Percentiles rank a stretch among this genome's conserved stretches.
Evolutionary conservation across 306 rosid genomes (phyloP).

Genomic region (Abrus precatorius): DNA sequence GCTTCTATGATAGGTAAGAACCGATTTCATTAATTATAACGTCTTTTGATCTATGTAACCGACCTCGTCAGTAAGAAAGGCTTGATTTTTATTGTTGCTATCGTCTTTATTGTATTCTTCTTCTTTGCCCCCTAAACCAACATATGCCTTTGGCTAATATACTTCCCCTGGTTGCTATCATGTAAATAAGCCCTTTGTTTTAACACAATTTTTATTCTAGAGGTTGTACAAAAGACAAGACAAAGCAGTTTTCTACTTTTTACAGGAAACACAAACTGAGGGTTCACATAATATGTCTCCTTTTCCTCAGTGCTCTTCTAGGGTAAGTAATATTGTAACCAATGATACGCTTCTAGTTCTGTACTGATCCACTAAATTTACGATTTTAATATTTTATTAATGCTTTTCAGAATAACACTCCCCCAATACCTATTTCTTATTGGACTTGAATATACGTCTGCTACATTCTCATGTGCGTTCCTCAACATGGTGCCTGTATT

Average conservation of each 20-base stretch:
- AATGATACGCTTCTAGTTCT: constrained; percentile 1
- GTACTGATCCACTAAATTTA: background rate
- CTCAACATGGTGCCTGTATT: constrained; percentile 82
- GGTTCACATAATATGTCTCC: constrained; percentile 56
- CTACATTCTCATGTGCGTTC: constrained; percentile 88
- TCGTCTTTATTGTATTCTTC: constrained; percentile 1
- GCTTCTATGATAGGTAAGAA: constrained; percentile 68
- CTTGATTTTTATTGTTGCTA: background rate
- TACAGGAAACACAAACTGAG: constrained; percentile 71
- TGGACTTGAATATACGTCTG: constrained; percentile 83
- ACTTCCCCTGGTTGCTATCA: background rate
- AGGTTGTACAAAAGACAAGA: background rate
- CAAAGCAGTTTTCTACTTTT: background rate
- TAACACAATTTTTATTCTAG: constrained; percentile 14
- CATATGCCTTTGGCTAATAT: background rate
- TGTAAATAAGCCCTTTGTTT: background rate
- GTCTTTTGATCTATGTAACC: background rate
- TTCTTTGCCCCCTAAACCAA: background rate
- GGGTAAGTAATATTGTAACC: constrained; percentile 65
- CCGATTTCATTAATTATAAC: background rate
- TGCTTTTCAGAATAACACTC: constrained; percentile 69
- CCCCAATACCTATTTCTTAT: constrained; percentile 74
- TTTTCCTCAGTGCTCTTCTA: constrained; percentile 78
- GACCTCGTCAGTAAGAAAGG: background rate
- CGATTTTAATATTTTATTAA: constrained; percentile 24